A percentile compares a stretch with the other conserved stretches of the same genome.
phyloP scores from a whole-genome alignment of 371 early-diverging fungal species.

The Saksenaea vasiformis region DNA sequence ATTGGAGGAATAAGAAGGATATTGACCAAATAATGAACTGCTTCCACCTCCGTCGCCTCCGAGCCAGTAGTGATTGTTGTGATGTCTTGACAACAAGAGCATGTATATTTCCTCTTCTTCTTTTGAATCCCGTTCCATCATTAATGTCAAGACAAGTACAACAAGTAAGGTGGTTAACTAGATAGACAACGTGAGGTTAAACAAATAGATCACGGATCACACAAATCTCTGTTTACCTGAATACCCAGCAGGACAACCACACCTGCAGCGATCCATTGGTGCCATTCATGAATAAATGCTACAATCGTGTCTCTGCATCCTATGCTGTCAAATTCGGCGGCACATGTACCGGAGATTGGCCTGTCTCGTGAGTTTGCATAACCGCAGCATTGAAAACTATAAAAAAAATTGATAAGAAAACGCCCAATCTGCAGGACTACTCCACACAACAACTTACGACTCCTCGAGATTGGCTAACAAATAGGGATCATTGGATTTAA shows the following conservation, averaged over 20 bases:
- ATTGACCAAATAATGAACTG: slow-evolving; percentile 20
- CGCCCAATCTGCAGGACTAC: not conserved
- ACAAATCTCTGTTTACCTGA: slow-evolving; percentile 13
- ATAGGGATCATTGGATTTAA: slow-evolving; percentile 23
- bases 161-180: slow-evolving; percentile 19
- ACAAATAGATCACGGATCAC: not conserved
- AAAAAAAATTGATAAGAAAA: not conserved
- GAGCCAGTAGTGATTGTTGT: slow-evolving; percentile 13
- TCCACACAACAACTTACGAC: slow-evolving; percentile 26
- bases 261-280: slow-evolving; percentile 18
- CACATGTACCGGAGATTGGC: slow-evolving; percentile 21
- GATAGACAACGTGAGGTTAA: not conserved
- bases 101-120: slow-evolving; percentile 28
- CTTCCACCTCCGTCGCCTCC: slow-evolving; percentile 5
- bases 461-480: slow-evolving; percentile 29
- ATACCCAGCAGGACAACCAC: slow-evolving; percentile 7
- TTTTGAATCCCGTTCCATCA: slow-evolving; percentile 23
- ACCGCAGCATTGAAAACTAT: slow-evolving; percentile 30
- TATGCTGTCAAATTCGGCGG: slow-evolving; percentile 2
- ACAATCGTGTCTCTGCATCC: slow-evolving; percentile 22
- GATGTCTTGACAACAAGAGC: slow-evolving; percentile 19
- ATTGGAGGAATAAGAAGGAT: slow-evolving; percentile 11
- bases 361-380: slow-evolving; percentile 22
- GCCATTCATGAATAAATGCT: slow-evolving; percentile 10
- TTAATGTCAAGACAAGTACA: slow-evolving; percentile 15